These are phyloP conservation scores for Blastobotrys proliferans DNA, from an alignment of 1,139 yeast species.

Conservation along the genomic window DNA sequence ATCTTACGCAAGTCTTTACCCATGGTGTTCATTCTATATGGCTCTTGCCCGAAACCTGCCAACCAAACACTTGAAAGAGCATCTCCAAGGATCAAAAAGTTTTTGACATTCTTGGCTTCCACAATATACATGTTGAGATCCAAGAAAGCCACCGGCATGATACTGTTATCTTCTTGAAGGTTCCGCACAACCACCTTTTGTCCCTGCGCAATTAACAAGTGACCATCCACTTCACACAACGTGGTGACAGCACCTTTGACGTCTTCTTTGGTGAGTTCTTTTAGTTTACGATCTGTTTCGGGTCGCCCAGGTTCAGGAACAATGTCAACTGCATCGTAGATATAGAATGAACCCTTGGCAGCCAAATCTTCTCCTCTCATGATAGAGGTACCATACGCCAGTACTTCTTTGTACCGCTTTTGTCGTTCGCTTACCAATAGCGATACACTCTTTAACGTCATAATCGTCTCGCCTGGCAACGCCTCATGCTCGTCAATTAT, in stretches of 20 bases:
- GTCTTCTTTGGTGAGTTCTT: conserved; percentile 69
- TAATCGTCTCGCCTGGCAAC: conserved; percentile 57
- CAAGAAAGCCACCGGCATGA: conserved; percentile 89
- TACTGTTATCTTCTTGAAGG: conserved; percentile 71
- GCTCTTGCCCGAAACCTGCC: conserved; percentile 89
- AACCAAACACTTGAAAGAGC: conserved; percentile 74
- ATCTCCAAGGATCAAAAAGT: conserved; percentile 75
- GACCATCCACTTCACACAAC: conserved; percentile 76
- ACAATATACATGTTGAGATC: conserved; percentile 78
- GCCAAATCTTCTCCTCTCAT: conserved; percentile 80
- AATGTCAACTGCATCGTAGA: conserved; percentile 74
- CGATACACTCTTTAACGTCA: conserved; percentile 55
- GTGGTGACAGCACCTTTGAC: conserved; percentile 84
- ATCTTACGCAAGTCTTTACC: conserved; percentile 69
- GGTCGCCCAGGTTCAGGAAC: conserved; percentile 90
- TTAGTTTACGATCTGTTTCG: conserved; percentile 75
- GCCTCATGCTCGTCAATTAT: conserved; percentile 67
- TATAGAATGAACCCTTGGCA: conserved; percentile 72
- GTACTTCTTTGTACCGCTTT: conserved; percentile 58
- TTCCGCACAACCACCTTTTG: conserved; percentile 76
- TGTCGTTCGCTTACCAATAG: conserved; percentile 51
- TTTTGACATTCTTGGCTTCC: conserved; percentile 79
- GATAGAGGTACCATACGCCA: conserved; percentile 75
- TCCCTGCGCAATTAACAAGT: conserved; percentile 83
- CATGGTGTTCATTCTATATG: conserved; percentile 75